phyloP scores from a whole-genome alignment of 1,139 yeast species.

The Magnusiomyces suaveolens region DNA sequence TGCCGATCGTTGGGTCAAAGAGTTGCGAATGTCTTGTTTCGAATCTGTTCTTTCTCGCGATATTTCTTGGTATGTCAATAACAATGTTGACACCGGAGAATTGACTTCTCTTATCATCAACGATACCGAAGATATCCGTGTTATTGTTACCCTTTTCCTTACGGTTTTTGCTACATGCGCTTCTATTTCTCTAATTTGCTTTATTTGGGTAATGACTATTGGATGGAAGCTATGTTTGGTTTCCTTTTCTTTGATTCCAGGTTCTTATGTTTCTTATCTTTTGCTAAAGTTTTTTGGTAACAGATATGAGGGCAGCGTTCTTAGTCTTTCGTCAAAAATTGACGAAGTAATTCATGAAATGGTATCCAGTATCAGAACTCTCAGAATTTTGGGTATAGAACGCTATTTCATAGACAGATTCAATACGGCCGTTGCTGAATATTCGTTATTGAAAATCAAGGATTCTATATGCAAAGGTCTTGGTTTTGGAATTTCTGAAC shows the following conservation, averaged over 20 bases:
- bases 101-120: constrained; percentile 62
- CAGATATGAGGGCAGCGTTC: constrained; percentile 49
- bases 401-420: constrained; percentile 35
- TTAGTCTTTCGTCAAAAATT: constrained; percentile 43
- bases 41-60: constrained; percentile 44
- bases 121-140: constrained; percentile 69
- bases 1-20: constrained; percentile 60
- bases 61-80: constrained; percentile 42
- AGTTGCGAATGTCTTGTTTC: constrained; percentile 45
- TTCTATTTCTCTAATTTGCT: constrained; percentile 48
- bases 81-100: constrained; percentile 41
- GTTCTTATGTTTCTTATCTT: constrained; percentile 43
- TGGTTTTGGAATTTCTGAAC: constrained; percentile 50
- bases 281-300: constrained; percentile 46
- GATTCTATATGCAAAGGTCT: constrained; percentile 36
- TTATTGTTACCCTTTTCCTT: constrained; percentile 51
- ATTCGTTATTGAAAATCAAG: constrained; percentile 24
- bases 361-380: constrained; percentile 51
- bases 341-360: constrained; percentile 53
- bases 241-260: constrained; percentile 64
- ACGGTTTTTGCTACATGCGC: constrained; percentile 45
- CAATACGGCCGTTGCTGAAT: constrained; percentile 21
- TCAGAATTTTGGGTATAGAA: constrained; percentile 48
- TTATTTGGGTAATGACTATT: constrained; percentile 63
- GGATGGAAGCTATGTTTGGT: constrained; percentile 87